A percentile compares a stretch with the other conserved stretches of the same genome.
phyloP scores from a whole-genome alignment of 768 basidiomycete species.

The Hygrocybe punicea region DNA sequence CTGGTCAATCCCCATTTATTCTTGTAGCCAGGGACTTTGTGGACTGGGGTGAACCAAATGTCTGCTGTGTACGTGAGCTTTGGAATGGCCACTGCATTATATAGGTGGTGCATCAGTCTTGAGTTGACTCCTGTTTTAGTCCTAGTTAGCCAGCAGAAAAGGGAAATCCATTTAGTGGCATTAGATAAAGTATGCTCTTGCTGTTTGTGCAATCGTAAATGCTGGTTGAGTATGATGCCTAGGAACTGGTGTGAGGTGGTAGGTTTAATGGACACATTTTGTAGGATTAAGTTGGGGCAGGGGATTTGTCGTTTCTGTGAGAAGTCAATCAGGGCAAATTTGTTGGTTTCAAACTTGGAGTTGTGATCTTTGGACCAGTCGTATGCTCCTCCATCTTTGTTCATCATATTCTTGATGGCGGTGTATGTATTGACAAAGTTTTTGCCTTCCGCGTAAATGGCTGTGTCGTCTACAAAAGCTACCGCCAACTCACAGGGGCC shows the following conservation, averaged over 20 bases:
- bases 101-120: constrained; percentile 16
- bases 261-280: no score
- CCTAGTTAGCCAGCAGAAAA: constrained; percentile 9
- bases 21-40: not conserved
- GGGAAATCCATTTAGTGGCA: constrained; percentile 1
- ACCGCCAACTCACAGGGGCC: constrained; percentile 2
- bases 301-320: not conserved
- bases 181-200: constrained; percentile 10
- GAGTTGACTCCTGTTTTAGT: constrained; percentile 13
- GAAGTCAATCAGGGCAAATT: constrained; percentile 19
- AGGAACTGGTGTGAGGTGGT: no score
- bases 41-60: constrained; percentile 21
- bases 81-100: constrained; percentile 24
- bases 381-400: not conserved
- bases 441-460: no score
- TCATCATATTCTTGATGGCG: constrained; percentile 13
- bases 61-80: constrained; percentile 26
- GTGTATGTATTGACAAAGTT: constrained; percentile 5
- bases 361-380: no score
- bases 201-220: constrained; percentile 15
- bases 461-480: constrained; percentile 21
- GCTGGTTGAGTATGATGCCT: constrained; percentile 21
- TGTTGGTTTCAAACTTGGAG: constrained; percentile 19
- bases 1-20: constrained; percentile 9
- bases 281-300: not conserved